phyloP scores from a whole-genome alignment of 179 eudicot genomes.

The Sideroxylon spinosum region DNA sequence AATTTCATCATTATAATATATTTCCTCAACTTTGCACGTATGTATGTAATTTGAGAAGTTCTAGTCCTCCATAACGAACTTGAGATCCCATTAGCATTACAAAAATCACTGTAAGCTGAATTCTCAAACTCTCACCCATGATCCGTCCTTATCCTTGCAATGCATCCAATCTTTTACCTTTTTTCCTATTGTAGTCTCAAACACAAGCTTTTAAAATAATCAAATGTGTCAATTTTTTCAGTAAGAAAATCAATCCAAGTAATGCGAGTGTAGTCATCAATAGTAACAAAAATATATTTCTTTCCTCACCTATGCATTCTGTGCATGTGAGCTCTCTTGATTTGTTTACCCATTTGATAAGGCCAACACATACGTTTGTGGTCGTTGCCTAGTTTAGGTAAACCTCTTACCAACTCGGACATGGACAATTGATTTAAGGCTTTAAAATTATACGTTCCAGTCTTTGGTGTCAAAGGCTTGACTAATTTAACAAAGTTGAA shows the following conservation, averaged over 20 bases:
- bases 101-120: background rate
- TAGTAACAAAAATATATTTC: background rate
- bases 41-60: no score
- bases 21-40: no score
- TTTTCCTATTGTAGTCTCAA: background rate
- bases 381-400: no score
- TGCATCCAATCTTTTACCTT: background rate
- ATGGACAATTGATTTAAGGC: no score
- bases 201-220: background rate
- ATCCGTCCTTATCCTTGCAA: background rate
- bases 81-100: background rate
- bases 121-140: background rate
- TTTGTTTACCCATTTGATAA: no score
- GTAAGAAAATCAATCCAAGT: background rate
- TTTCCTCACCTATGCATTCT: background rate
- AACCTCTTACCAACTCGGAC: no score
- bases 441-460: no score
- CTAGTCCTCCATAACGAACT: no score
- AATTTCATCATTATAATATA: no score
- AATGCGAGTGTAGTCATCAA: background rate
- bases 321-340: background rate
- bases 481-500: no score
- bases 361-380: no score
- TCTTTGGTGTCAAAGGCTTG: no score
- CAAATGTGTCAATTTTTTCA: background rate